These are phyloP conservation scores for Rhypophila decipiens DNA, from an alignment of 495 filamentous ascomycete species.

Conservation along the genomic window DNA sequence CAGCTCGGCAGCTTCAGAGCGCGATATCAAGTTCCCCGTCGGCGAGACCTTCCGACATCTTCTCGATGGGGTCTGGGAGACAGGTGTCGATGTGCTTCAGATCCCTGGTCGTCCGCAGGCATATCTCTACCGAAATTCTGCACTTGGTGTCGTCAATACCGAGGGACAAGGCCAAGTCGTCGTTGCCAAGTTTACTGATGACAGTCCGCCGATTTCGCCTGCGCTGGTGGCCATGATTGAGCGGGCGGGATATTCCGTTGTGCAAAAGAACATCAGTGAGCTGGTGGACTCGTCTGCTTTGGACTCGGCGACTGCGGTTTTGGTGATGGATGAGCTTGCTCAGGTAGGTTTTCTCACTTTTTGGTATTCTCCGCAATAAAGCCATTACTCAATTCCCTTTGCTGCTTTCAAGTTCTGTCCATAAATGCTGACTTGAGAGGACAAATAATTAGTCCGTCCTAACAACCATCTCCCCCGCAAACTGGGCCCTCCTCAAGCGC, in stretches of 20 bases:
- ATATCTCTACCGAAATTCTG: not conserved
- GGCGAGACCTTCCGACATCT: not conserved
- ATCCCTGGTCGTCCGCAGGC: not conserved
- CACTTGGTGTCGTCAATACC: not conserved
- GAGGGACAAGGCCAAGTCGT: not conserved
- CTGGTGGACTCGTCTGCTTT: not conserved
- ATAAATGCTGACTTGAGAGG: too few species aligned
- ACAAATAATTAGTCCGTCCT: too few species aligned
- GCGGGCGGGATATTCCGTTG: not conserved
- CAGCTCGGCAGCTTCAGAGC: not conserved
- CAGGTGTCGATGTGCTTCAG: not conserved
- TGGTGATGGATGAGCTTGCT: not conserved
- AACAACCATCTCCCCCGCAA: not conserved
- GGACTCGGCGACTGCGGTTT: not conserved
- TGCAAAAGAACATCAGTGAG: not conserved
- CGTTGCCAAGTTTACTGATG: not conserved
- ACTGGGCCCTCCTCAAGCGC: conserved; percentile 19
- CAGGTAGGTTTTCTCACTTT: too few species aligned
- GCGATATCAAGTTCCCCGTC: not conserved
- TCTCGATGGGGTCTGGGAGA: not conserved
- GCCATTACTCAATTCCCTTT: too few species aligned
- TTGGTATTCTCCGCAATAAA: too few species aligned
- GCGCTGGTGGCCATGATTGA: not conserved
- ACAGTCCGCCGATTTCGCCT: not conserved
- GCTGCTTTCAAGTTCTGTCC: too few species aligned